phyloP scores from a whole-genome alignment of 129 eudicot species.

The carrot (Daucus carota) region DH1_v3.0 NC_030387.2:40285501-40286000 shows the following conservation, averaged over 20 bases:
- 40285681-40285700: not conserved
- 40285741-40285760: not conserved
- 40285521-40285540: too few species aligned
- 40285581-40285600: not conserved
- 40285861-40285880: slow-evolving; percentile 44
- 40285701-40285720: not conserved
- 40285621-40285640: not conserved
- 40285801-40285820: not conserved
- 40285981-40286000: too few species aligned
- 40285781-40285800: not conserved
- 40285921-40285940: slow-evolving; percentile 30
- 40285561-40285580: too few species aligned
- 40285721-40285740: not conserved
- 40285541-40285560: not conserved
- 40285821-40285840: not conserved
- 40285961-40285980: too few species aligned
- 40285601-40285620: not conserved
- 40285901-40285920: slow-evolving; percentile 72
- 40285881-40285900: slow-evolving; percentile 62
- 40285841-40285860: not conserved
- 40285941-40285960: too few species aligned
- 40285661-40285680: not conserved
- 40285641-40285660: not conserved
- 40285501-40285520: too few species aligned
- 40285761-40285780: not conserved